These are phyloP conservation scores for Labyrinthula sp. DNA, from an alignment of 352 stramenopile genomes.

Conservation along the genomic window DNA sequence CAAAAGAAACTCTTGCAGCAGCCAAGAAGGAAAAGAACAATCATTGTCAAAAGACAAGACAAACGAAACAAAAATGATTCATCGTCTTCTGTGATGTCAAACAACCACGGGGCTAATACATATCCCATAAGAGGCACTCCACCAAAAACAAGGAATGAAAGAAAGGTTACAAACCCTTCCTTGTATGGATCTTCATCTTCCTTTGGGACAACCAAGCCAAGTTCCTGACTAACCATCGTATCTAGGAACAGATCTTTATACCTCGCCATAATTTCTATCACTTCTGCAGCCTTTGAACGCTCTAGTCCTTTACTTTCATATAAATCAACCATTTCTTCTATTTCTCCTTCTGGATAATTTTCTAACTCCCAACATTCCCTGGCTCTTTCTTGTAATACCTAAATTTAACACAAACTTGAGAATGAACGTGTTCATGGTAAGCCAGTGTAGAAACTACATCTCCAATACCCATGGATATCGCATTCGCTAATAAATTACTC, in stretches of 20 bases:
- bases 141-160: conserved; percentile 67
- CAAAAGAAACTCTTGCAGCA: conserved; percentile 20
- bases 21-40: conserved; percentile 15
- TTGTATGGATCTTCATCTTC: conserved; percentile 46
- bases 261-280: conserved; percentile 77
- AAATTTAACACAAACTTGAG: too few relatives aligned
- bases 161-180: conserved; percentile 56
- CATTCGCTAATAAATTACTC: conserved; percentile 76
- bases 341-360: conserved; percentile 80
- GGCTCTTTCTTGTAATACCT: conserved; percentile 65
- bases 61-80: conserved; percentile 12
- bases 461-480: conserved; percentile 75
- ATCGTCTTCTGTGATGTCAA: background rate
- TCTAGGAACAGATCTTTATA: conserved; percentile 90
- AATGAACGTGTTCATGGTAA: conserved; percentile 68
- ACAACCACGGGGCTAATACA: conserved; percentile 39
- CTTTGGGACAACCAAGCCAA: conserved; percentile 66
- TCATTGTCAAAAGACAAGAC: conserved; percentile 15
- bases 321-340: conserved; percentile 85
- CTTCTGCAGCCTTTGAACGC: conserved; percentile 57
- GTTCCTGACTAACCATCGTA: conserved; percentile 87
- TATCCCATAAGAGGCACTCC: conserved; percentile 74
- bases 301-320: conserved; percentile 70
- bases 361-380: conserved; percentile 67
- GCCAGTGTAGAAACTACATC: conserved; percentile 77